Conservation (phyloP, 164 flowering plant genomes). For the Vitis cinerea region DNA sequence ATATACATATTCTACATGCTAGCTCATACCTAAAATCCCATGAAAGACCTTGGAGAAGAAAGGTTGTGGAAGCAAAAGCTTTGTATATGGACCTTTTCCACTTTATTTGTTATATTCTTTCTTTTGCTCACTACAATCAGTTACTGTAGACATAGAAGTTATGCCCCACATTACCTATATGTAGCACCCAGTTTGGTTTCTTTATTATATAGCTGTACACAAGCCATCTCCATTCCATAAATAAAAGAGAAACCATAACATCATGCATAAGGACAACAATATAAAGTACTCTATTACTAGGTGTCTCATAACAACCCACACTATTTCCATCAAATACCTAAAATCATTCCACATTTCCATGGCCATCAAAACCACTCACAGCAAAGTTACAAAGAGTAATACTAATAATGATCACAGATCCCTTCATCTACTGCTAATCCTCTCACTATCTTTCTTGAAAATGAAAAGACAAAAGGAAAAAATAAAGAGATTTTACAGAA, state of each 20-base stretch:
- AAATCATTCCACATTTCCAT: not conserved
- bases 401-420: not conserved
- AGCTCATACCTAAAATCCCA: not conserved
- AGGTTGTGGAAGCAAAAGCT: not conserved
- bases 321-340: slow-evolving; percentile 5
- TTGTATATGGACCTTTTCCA: not conserved
- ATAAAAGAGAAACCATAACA: slow-evolving; percentile 10
- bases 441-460: not conserved
- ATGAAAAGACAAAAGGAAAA: not conserved
- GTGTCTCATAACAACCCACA: slow-evolving; percentile 15
- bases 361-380: slow-evolving; percentile 9
- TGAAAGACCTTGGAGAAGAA: not conserved
- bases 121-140: not conserved
- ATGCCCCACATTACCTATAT: not conserved
- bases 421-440: not conserved
- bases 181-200: not conserved
- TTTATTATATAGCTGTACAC: not conserved
- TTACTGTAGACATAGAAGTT: not conserved
- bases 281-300: slow-evolving; percentile 8
- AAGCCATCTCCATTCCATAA: not conserved
- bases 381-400: slow-evolving; percentile 1
- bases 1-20: not conserved
- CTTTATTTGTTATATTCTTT: not conserved
- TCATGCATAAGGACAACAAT: slow-evolving; percentile 2
- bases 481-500: slow-evolving; percentile 8